Evolutionary conservation across 306 rosid genomes (phyloP).

Genomic region (Cicer bijugum): DNA sequence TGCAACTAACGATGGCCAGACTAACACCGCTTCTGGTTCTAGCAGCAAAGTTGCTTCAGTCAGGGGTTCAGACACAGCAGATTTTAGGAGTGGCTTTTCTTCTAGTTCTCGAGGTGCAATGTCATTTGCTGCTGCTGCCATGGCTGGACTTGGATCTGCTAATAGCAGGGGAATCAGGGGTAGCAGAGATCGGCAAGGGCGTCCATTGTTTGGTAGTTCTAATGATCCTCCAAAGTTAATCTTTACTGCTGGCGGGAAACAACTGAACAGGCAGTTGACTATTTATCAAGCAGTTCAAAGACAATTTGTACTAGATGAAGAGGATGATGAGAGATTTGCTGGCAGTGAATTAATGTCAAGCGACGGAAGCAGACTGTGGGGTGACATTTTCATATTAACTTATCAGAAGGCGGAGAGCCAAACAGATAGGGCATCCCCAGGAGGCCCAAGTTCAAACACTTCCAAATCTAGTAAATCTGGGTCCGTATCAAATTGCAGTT

Average conservation of each 20-base stretch:
- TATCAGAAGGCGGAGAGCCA: slow-evolving; percentile 89
- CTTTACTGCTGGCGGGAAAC: slow-evolving; percentile 91
- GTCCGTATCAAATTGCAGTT: slow-evolving; percentile 58
- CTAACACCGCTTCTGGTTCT: slow-evolving; percentile 87
- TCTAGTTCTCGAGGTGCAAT: slow-evolving; percentile 85
- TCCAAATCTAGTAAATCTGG: slow-evolving; percentile 70
- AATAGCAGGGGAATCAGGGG: slow-evolving; percentile 87
- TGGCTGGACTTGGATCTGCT: slow-evolving; percentile 95
- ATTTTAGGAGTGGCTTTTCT: slow-evolving; percentile 74
- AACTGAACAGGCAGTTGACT: slow-evolving; percentile 88
- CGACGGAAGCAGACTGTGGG: slow-evolving; percentile 98
- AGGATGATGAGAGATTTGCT: slow-evolving; percentile 90
- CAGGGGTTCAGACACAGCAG: slow-evolving; percentile 72
- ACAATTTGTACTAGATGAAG: slow-evolving; percentile 91
- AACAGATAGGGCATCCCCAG: slow-evolving; percentile 66
- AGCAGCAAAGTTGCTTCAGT: slow-evolving; percentile 80
- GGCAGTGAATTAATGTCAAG: slow-evolving; percentile 73
- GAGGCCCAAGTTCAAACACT: slow-evolving; percentile 66
- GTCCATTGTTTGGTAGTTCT: slow-evolving; percentile 67
- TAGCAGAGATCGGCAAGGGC: slow-evolving; percentile 87
- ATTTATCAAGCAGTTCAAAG: slow-evolving; percentile 97
- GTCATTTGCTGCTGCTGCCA: slow-evolving; percentile 99
- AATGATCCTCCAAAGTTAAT: slow-evolving; percentile 79
- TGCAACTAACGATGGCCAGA: slow-evolving; percentile 70
- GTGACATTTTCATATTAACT: slow-evolving; percentile 85